A percentile compares a stretch with the other conserved stretches of the same genome.
These are phyloP conservation scores for Lyophyllum shimeji DNA, from an alignment of 768 basidiomycete genomes.

Conservation along the genomic window DNA sequence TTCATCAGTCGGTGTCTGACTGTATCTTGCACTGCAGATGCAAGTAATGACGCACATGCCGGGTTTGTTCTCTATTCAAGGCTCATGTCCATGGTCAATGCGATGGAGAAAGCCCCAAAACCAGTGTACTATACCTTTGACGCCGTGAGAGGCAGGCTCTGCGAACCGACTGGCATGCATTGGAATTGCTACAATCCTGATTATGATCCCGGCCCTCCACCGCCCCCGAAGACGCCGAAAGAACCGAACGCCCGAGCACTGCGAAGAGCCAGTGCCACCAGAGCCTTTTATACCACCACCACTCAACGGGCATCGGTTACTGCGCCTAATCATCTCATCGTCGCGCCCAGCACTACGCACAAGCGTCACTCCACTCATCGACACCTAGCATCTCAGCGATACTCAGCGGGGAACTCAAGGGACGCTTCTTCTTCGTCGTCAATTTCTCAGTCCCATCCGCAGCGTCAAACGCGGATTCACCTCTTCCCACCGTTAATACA, in stretches of 20 bases:
- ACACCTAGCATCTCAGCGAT: neutral
- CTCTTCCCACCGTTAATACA: neutral
- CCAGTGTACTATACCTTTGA: constrained; percentile 59
- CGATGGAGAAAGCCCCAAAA: constrained; percentile 33
- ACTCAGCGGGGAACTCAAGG: neutral
- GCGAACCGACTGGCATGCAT: constrained; percentile 38
- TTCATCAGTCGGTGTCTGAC: neutral
- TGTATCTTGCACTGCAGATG: constrained; percentile 39
- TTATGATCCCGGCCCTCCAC: constrained; percentile 73
- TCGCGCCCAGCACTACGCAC: neutral
- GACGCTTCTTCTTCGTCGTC: neutral
- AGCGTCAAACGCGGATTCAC: neutral
- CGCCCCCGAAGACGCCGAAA: constrained; percentile 41
- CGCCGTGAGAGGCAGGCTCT: constrained; percentile 43
- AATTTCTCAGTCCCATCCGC: neutral
- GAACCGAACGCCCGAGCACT: constrained; percentile 14
- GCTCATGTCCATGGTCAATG: constrained; percentile 42
- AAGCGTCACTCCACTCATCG: neutral
- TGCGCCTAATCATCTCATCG: neutral
- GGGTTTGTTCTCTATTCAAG: constrained; percentile 53
- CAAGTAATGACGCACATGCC: constrained; percentile 70
- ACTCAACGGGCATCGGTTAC: neutral
- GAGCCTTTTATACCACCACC: neutral
- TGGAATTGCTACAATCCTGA: constrained; percentile 65
- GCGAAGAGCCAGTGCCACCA: constrained; percentile 3